Percentiles rank a stretch among this genome's conserved stretches.
Conservation (phyloP, 768 basidiomycete genomes). For the Mycena leptocephala region DNA sequence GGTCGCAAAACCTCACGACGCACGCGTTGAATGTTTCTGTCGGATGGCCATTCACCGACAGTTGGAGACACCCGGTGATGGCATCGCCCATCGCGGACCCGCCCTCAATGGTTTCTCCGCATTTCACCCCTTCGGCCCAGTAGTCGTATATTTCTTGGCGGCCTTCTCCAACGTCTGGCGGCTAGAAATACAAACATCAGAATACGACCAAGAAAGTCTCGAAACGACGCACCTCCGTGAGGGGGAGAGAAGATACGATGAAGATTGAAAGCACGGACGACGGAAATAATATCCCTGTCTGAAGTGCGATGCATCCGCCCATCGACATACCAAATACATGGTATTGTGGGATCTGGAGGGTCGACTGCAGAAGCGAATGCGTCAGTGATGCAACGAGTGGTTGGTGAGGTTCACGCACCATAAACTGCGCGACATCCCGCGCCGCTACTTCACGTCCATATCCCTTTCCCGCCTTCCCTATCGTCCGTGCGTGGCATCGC, state of each 20-base stretch:
- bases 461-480: conserved; percentile 16
- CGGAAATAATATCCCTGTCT: conserved; percentile 32
- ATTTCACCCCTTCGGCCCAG: conserved; percentile 30
- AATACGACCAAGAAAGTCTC: too few species aligned
- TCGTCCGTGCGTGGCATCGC: conserved; percentile 35
- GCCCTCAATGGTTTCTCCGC: background rate
- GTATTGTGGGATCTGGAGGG: conserved; percentile 30
- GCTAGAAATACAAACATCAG: conserved; percentile 10
- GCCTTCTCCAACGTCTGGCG: conserved; percentile 32
- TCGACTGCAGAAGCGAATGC: conserved; percentile 2
- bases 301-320: conserved; percentile 35
- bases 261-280: conserved; percentile 17
- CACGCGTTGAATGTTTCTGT: conserved; percentile 19
- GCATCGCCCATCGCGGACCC: conserved; percentile 20
- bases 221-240: conserved; percentile 25
- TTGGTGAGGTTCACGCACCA: conserved; percentile 23
- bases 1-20: background rate
- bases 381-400: background rate
- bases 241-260: too few species aligned
- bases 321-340: conserved; percentile 38
- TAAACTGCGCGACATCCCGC: conserved; percentile 29
- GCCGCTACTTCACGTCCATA: conserved; percentile 31
- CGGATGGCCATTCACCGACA: conserved; percentile 26
- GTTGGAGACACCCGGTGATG: conserved; percentile 28
- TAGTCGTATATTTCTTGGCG: conserved; percentile 37